Evolutionary conservation across 768 basidiomycete species (phyloP).

Genomic region (Lentinula lateritia): DNA sequence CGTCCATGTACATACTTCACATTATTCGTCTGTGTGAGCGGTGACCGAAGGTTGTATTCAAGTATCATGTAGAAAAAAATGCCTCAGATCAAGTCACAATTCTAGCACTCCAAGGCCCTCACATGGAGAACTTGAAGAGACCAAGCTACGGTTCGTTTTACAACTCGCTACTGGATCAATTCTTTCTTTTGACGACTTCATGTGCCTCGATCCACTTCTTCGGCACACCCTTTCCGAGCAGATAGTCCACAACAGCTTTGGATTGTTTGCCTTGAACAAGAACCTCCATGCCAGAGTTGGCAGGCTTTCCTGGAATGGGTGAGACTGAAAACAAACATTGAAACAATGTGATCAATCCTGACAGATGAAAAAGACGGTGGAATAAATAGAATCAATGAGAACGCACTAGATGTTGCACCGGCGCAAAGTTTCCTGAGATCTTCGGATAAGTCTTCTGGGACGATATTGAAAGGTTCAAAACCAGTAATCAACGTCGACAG

Average conservation of each 20-base stretch:
- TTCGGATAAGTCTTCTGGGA: conserved; percentile 71
- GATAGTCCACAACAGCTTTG: conserved; percentile 57
- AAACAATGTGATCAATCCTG: background rate
- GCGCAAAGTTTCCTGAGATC: conserved; percentile 76
- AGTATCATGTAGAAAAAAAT: too few species aligned
- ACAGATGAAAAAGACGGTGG: background rate
- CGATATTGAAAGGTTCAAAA: conserved; percentile 71
- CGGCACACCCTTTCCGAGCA: conserved; percentile 68
- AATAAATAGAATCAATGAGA: background rate
- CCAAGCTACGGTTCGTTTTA: too few species aligned
- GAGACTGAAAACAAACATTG: conserved; percentile 37
- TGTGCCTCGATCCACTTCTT: conserved; percentile 71
- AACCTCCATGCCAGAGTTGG: conserved; percentile 55
- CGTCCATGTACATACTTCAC: too few species aligned
- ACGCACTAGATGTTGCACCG: conserved; percentile 68
- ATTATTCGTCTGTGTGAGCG: too few species aligned
- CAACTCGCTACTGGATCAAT: background rate
- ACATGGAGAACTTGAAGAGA: too few species aligned
- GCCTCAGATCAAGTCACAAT: too few species aligned
- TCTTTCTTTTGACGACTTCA: conserved; percentile 48
- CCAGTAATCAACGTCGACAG: conserved; percentile 72
- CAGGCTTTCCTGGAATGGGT: conserved; percentile 49
- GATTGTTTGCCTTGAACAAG: conserved; percentile 84
- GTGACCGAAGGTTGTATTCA: too few species aligned
- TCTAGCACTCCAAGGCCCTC: too few species aligned